Percentiles rank a stretch among this genome's conserved stretches.
Conservation (phyloP, 2,329 filamentous ascomycete species). For the Epichloe aotearoae region DNA sequence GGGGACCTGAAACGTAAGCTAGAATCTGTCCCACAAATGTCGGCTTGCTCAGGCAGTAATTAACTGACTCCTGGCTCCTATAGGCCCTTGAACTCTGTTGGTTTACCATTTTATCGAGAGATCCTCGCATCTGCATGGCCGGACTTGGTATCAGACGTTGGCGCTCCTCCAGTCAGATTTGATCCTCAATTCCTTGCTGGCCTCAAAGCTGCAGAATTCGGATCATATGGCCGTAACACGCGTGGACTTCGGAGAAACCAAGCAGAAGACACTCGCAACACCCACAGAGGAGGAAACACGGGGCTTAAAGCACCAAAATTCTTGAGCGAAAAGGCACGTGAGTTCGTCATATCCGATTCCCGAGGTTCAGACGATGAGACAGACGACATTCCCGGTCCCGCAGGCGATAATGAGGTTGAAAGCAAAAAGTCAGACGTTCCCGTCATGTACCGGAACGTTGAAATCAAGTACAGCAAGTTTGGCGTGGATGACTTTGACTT, state of each 20-base stretch:
- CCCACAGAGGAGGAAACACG: slow-evolving; percentile 46
- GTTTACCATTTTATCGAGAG: slow-evolving; percentile 90
- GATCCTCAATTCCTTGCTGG: slow-evolving; percentile 57
- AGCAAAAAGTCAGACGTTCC: slow-evolving; percentile 71
- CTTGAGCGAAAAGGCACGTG: slow-evolving; percentile 80
- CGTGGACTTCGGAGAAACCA: slow-evolving; percentile 67
- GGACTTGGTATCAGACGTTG: slow-evolving; percentile 71
- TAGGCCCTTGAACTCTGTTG: slow-evolving; percentile 70
- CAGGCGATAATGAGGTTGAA: slow-evolving; percentile 58
- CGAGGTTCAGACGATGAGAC: slow-evolving; percentile 28
- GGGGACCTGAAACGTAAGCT: slow-evolving; percentile 55
- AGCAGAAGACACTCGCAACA: slow-evolving; percentile 58
- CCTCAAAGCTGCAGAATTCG: slow-evolving; percentile 61
- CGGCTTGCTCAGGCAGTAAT: neutral
- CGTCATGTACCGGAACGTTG: slow-evolving; percentile 80
- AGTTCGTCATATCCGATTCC: slow-evolving; percentile 37
- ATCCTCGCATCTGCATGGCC: slow-evolving; percentile 82
- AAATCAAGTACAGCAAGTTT: slow-evolving; percentile 98
- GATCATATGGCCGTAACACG: slow-evolving; percentile 65
- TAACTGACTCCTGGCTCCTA: slow-evolving; percentile 5
- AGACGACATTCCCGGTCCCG: slow-evolving; percentile 48
- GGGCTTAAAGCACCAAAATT: slow-evolving; percentile 71
- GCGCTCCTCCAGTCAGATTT: slow-evolving; percentile 64
- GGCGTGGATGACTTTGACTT: slow-evolving; percentile 99
- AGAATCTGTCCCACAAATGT: neutral